Percentiles rank a stretch among this genome's conserved stretches.
These are phyloP conservation scores for cucumber (Cucumis sativus) DNA, from an alignment of 306 rosid species.

Conservation along the genomic window Cucumber_9930_V3 NC_026659.2:23755501-23756000, in stretches of 20 bases:
- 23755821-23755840: no score
- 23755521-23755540: not conserved
- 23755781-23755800: not conserved
- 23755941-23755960: no score
- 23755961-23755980: no score
- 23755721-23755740: not conserved
- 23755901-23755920: not conserved
- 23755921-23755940: no score
- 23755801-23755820: not conserved
- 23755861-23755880: not conserved
- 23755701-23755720: not conserved
- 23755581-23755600: not conserved
- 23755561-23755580: not conserved
- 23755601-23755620: not conserved
- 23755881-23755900: not conserved
- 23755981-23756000: no score
- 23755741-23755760: not conserved
- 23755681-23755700: not conserved
- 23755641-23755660: not conserved
- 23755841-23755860: not conserved
- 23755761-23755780: not conserved
- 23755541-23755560: not conserved
- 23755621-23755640: not conserved
- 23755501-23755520: not conserved
- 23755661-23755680: not conserved